These are phyloP conservation scores for Tylopilus sp. DNA, from an alignment of 768 basidiomycete species.

Conservation along the genomic window DNA sequence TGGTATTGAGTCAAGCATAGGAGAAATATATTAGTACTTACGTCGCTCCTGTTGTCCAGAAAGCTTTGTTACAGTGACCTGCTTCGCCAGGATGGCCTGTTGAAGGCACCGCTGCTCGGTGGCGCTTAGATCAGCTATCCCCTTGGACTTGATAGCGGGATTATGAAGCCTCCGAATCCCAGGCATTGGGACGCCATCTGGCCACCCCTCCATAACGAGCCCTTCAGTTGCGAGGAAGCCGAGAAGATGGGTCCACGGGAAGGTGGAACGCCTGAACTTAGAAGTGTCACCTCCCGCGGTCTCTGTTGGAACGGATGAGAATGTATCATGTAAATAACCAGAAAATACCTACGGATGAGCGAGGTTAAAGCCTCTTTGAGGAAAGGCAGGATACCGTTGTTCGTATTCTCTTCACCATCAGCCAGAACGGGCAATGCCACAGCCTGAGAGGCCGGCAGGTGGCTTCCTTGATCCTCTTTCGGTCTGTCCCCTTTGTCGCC, in stretches of 20 bases:
- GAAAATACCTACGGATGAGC: neutral
- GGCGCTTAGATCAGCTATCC: neutral
- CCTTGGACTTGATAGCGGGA: neutral
- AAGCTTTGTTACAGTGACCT: neutral
- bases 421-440: no score
- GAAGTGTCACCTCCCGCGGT: neutral
- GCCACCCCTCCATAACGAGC: slow-evolving; percentile 1
- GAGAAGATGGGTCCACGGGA: neutral
- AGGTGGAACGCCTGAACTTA: neutral
- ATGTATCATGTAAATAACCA: neutral
- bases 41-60: neutral
- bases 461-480: neutral
- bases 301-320: neutral
- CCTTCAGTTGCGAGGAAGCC: neutral
- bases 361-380: neutral
- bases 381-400: neutral
- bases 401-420: neutral
- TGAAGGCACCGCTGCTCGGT: neutral
- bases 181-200: neutral
- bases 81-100: neutral
- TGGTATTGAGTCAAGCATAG: no score
- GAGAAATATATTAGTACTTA: neutral
- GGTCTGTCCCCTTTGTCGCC: neutral
- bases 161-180: neutral
- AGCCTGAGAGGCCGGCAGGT: neutral